A percentile compares a stretch with the other conserved stretches of the same genome.
Evolutionary conservation across 2,329 filamentous ascomycete species (phyloP).

Genomic region (Curvularia sp.): DNA sequence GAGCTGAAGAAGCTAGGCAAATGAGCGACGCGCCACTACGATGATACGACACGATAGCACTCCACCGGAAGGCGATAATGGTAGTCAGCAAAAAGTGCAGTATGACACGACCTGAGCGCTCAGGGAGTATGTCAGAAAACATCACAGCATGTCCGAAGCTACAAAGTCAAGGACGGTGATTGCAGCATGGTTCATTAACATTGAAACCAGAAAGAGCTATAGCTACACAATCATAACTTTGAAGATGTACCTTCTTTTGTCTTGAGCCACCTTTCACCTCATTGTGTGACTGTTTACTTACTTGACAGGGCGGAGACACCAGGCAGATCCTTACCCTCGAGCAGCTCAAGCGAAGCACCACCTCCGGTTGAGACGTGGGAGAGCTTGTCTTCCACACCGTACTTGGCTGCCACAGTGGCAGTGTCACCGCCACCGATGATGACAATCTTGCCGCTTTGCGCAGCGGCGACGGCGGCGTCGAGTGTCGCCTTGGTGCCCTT

Average conservation of each 20-base stretch:
- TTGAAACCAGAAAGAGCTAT: conserved; percentile 35
- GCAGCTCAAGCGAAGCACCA: conserved; percentile 91
- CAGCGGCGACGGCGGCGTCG: conserved; percentile 83
- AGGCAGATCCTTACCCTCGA: conserved; percentile 97
- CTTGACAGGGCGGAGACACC: conserved; percentile 90
- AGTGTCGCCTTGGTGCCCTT: conserved; percentile 90
- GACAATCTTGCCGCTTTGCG: conserved; percentile 86
- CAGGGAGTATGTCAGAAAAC: neutral
- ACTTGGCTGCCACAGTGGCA: conserved; percentile 97
- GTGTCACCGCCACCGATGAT: conserved; percentile 99
- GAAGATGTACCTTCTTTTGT: conserved; percentile 43
- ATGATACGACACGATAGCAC: conserved; percentile 7
- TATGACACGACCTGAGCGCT: neutral
- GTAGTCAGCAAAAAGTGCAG: neutral
- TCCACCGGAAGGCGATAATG: neutral
- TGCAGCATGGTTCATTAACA: conserved; percentile 26
- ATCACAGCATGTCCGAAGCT: conserved; percentile 5
- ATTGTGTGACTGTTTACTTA: conserved; percentile 59
- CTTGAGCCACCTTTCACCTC: conserved; percentile 34
- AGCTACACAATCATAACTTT: conserved; percentile 46
- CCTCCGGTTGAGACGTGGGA: conserved; percentile 98
- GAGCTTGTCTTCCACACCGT: conserved; percentile 92
- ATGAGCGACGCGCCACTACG: conserved; percentile 27
- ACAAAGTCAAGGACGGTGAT: neutral
- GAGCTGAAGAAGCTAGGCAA: conserved; percentile 95